Conservation (phyloP, 169 alveolate species). For the Plasmodium vivax region DNA sequence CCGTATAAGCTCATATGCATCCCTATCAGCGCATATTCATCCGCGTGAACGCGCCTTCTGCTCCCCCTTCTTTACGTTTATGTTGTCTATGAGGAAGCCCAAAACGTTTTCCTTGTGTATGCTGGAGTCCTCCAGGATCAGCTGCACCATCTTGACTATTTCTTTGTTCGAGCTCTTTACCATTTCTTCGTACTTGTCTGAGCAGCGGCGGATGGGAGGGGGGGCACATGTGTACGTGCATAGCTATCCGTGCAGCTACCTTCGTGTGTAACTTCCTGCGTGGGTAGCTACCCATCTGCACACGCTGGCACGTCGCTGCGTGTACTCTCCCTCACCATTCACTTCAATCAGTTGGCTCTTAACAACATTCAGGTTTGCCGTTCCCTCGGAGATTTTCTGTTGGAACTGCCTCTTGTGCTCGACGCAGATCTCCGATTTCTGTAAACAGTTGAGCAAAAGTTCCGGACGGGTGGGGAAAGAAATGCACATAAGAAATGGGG, state of each 20-base stretch:
- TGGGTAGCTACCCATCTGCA: not conserved
- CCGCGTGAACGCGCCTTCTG: no score
- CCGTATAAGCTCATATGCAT: no score
- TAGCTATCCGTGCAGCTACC: no score
- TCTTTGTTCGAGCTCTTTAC: conserved; percentile 72
- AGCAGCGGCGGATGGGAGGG: not conserved
- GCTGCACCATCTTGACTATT: conserved; percentile 61
- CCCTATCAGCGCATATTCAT: no score
- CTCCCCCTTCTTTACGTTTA: conserved; percentile 32
- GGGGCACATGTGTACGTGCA: not conserved
- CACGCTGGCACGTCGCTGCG: not conserved
- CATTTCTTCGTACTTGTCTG: conserved; percentile 69
- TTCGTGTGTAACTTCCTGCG: not conserved
- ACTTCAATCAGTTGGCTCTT: conserved; percentile 73
- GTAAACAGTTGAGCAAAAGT: not conserved
- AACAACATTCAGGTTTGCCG: conserved; percentile 52
- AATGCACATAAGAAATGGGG: not conserved
- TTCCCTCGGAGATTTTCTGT: conserved; percentile 67
- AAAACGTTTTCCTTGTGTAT: conserved; percentile 54
- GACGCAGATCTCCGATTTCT: conserved; percentile 56
- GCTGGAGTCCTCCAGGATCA: conserved; percentile 30
- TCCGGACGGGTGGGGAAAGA: not conserved
- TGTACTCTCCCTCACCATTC: conserved; percentile 16
- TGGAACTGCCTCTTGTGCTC: conserved; percentile 66
- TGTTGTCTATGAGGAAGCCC: conserved; percentile 66